Base-by-base conservation (phyloP, 2,329 filamentous ascomycete genomes). In the Cladobotryum mycophilum region DNA sequence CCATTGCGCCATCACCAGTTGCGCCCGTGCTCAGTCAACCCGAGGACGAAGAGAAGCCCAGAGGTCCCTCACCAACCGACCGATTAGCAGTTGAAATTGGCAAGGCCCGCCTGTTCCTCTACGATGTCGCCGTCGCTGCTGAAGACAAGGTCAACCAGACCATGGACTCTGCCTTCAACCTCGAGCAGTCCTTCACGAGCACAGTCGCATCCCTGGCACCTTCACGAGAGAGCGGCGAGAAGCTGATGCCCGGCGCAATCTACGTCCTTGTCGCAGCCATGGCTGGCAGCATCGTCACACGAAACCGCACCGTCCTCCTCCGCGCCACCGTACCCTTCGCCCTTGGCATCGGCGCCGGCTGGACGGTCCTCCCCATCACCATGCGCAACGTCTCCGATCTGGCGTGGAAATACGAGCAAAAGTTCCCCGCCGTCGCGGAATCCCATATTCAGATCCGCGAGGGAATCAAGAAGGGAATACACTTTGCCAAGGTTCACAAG, bases 181-280 rank as follows among this genome's bases (percentile, higher is more conserved):
- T 95, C 58, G 93, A 99, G 76, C 84, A 87, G 67, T 88, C 84
- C 65, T 91, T 97, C 74, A 95, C 92, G 61, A 81, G 80, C 70
- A 97, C 93, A 54, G 72, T 99, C 59, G 89, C 91, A 53, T 90
- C 87, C 18, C 80, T 99, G 37, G 93, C 91, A 17, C 93, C 93
- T 30, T 77, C 90, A 36, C 85, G 85, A 62, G 86, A 92, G 70
- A 88, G 84, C 54, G 88, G 88, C 67, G 93, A 99, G 76, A 84
- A 84, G 65, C 79, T 99, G 51, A 84, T 97, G 71, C 93, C 93
- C 34, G 92, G 92, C 22, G 78, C 84, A 53, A 82, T 97, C 59
- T 97, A 97, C 73, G 90, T 97, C 43, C 80, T 96, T 30, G 91
- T 99, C 44, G 86, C 91, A 40, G 85, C 89, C 61, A 96, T 99